These are phyloP conservation scores for Penicillium odoratum DNA, from an alignment of 495 filamentous ascomycete species.

Conservation along the genomic window DNA sequence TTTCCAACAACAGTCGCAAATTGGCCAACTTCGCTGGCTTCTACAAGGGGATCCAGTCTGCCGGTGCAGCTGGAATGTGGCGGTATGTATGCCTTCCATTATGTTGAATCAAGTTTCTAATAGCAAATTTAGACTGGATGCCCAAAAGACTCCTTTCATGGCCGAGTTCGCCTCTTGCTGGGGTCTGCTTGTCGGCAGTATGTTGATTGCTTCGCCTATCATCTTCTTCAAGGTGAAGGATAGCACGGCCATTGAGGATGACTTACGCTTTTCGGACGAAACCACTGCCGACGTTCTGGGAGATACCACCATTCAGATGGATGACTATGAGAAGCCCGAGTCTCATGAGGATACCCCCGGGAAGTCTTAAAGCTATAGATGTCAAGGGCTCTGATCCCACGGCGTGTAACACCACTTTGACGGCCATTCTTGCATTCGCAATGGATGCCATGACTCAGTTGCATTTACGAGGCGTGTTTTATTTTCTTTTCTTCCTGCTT, in stretches of 20 bases:
- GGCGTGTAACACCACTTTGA: conserved; percentile 10
- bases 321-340: conserved; percentile 20
- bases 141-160: conserved; percentile 61
- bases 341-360: conserved; percentile 12
- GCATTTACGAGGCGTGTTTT: conserved; percentile 25
- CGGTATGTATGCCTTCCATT: conserved; percentile 37
- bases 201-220: conserved; percentile 75
- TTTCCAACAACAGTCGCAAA: conserved; percentile 88
- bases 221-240: conserved; percentile 79
- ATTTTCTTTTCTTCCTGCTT: neutral
- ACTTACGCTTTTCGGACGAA: conserved; percentile 82
- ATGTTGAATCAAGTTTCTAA: conserved; percentile 14
- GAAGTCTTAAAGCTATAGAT: conserved; percentile 6
- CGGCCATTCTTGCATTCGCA: conserved; percentile 1
- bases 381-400: neutral
- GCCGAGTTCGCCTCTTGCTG: conserved; percentile 65
- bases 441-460: conserved; percentile 6
- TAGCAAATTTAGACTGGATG: conserved; percentile 54
- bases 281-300: conserved; percentile 49
- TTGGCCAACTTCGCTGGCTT: conserved; percentile 92
- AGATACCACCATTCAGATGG: conserved; percentile 14
- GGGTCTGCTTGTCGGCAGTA: conserved; percentile 68
- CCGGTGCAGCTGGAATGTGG: conserved; percentile 89
- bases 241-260: conserved; percentile 67
- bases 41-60: conserved; percentile 96